These are phyloP conservation scores for Colletotrichum lentis DNA, from an alignment of 2,329 filamentous ascomycete genomes.

Conservation along the genomic window DNA sequence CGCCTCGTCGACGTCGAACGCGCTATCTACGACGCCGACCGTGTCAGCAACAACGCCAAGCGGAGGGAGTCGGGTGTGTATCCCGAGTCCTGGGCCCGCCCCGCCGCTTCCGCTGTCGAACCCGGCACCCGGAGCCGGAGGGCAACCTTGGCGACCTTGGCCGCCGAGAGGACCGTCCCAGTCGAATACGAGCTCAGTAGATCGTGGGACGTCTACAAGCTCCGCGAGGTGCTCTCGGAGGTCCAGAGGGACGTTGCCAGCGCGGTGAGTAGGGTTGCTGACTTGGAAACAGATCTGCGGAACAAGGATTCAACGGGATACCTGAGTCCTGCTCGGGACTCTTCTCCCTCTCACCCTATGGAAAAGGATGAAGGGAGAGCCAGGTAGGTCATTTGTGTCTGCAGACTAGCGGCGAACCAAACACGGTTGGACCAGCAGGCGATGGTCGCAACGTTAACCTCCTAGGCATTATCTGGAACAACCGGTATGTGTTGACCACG, in stretches of 20 bases:
- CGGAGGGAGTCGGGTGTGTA: conserved; percentile 76
- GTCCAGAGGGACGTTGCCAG: not conserved
- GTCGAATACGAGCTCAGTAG: not conserved
- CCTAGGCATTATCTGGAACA: not conserved
- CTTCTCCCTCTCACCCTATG: no score
- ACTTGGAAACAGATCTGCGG: not conserved
- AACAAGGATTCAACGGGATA: not conserved
- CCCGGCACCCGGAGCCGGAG: not conserved
- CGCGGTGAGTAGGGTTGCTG: not conserved
- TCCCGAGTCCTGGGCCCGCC: not conserved
- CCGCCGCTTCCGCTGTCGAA: no score
- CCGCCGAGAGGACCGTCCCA: not conserved
- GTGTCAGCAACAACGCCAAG: conserved; percentile 71
- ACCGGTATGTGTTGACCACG: not conserved
- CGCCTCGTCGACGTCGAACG: conserved; percentile 63
- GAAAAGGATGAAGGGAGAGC: no score
- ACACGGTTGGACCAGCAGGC: no score
- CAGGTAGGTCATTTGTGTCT: no score
- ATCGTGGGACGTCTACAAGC: not conserved
- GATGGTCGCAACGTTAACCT: no score
- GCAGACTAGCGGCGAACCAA: not conserved
- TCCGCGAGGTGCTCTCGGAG: conserved; percentile 4
- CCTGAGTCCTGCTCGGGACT: no score
- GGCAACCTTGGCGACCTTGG: not conserved
- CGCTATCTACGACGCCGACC: conserved; percentile 51